Conservation (phyloP, 139 green algal genomes). For the Volvox africanus region DNA sequence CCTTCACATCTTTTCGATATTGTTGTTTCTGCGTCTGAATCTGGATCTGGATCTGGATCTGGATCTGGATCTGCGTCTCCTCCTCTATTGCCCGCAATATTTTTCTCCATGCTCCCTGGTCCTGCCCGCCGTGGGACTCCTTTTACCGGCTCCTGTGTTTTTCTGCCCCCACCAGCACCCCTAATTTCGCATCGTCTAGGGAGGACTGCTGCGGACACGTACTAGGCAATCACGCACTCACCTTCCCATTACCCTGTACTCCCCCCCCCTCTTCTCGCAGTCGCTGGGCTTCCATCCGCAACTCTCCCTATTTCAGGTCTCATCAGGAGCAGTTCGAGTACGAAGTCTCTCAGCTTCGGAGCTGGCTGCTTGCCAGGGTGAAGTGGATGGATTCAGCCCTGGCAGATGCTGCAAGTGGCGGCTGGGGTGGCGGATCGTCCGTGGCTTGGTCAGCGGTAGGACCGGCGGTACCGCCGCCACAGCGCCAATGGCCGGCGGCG, state of each 20-base stretch:
- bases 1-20: too few species aligned
- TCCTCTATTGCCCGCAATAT: too few species aligned
- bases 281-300: background rate
- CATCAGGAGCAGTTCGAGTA: conserved; percentile 32
- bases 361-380: conserved; percentile 52
- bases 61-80: too few species aligned
- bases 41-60: too few species aligned
- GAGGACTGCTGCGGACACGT: too few species aligned
- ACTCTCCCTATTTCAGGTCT: background rate
- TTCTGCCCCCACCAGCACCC: too few species aligned
- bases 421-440: background rate
- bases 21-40: too few species aligned
- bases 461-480: background rate
- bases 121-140: too few species aligned
- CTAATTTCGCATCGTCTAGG: too few species aligned
- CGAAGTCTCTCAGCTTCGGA: conserved; percentile 40
- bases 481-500: background rate
- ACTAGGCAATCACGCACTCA: too few species aligned
- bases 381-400: conserved; percentile 64
- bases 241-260: background rate
- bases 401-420: conserved; percentile 8
- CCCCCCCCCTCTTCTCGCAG: background rate
- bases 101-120: too few species aligned
- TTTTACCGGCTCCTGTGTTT: too few species aligned
- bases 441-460: background rate